Evolutionary conservation across 768 basidiomycete genomes (phyloP), one percentile per base, ranked within the genome.

Genomic region (Hygrocybe punicea): DNA sequence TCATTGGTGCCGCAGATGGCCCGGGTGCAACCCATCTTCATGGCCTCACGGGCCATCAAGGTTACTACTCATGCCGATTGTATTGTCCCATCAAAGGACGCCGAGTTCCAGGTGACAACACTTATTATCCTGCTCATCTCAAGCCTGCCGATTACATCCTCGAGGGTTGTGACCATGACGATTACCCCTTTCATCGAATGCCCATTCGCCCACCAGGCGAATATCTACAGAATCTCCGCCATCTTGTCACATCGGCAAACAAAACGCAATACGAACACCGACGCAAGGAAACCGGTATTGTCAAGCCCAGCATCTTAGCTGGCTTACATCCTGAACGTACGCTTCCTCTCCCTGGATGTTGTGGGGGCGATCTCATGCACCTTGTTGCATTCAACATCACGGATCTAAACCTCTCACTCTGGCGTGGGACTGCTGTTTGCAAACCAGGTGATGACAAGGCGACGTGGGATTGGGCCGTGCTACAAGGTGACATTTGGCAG

Each of bases 341-440:
- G 73, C 70, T 0, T 81, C 79, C 50, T 63, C 66, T 0, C 36
- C 72, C 46, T n/a, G 46, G 46, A 3, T 47, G 46, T 47, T 47
- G 13, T 47, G 46, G 6, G 29, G 4, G 14, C 1, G 78, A 82
- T 57, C 16, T 71, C 0, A 82, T 82, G 78, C 76, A 80, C 56
- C 63, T 76, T 0, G n/a, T 64, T 4, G 57, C 56, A 6, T 56
- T 76, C 50, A 70, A 69, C 17, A 66, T 80, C 51, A 69, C 73
- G 2, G 76, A 78, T 13, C 65, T 80, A 1, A 3, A 33, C 13
- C 16, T 36, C 17, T 5, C 8, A 4, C 33, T 51, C 6, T 36
- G 25, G 25, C 63, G 61, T 11, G 73, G 69, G 0, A 69, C 65
- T 0, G 37, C 73, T 0, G 25, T 55, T 0, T 68, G 67, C 45